A percentile compares a stretch with the other conserved stretches of the same genome.
Evolutionary conservation across 2,329 filamentous ascomycete genomes (phyloP).

Genomic region (Colletotrichum destructivum): DNA sequence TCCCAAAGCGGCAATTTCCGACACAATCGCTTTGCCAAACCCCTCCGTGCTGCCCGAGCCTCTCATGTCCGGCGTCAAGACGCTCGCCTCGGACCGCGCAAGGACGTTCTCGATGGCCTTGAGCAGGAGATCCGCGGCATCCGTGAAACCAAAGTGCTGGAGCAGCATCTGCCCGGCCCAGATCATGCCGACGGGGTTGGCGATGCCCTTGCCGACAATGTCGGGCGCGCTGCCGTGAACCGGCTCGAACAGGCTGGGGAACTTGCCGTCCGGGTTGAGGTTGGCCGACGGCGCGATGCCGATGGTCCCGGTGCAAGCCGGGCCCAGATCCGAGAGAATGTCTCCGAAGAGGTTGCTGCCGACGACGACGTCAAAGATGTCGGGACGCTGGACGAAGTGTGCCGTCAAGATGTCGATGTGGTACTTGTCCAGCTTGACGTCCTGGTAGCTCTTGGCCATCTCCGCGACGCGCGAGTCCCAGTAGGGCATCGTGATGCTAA

Average conservation of each 20-base stretch:
- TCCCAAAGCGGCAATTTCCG: constrained; percentile 42
- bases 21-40: constrained; percentile 45
- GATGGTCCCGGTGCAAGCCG: constrained; percentile 78
- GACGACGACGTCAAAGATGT: constrained; percentile 74
- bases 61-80: constrained; percentile 53
- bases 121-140: constrained; percentile 66
- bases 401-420: constrained; percentile 78
- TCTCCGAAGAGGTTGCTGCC: constrained; percentile 76
- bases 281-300: constrained; percentile 81
- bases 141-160: constrained; percentile 68
- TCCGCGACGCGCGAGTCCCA: constrained; percentile 75
- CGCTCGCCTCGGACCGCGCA: constrained; percentile 54
- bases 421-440: constrained; percentile 76
- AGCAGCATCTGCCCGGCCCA: constrained; percentile 82
- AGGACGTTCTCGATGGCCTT: constrained; percentile 77
- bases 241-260: constrained; percentile 75
- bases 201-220: constrained; percentile 79
- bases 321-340: constrained; percentile 79
- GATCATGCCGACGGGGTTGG: constrained; percentile 81
- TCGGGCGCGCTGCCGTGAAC: constrained; percentile 83
- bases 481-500: constrained; percentile 77
- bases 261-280: constrained; percentile 71
- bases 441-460: constrained; percentile 70
- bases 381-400: constrained; percentile 73
- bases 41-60: constrained; percentile 47